phyloP scores from a whole-genome alignment of 352 stramenopile genomes.

The Lagenidium giganteum region DNA sequence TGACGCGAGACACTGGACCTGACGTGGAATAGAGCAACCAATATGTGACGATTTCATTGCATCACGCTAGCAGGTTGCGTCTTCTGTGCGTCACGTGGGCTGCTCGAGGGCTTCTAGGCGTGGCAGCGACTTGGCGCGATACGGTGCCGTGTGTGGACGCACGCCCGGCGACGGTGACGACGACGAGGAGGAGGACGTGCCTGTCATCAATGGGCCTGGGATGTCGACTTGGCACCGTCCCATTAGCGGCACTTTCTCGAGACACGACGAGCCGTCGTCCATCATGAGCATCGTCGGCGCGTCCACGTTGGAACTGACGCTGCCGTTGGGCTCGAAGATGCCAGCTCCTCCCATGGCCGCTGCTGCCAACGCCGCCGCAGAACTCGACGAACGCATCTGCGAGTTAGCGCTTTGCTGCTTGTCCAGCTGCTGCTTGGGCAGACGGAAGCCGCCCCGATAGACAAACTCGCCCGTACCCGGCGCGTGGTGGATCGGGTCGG shows the following conservation, averaged over 20 bases:
- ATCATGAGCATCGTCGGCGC: slow-evolving; percentile 10
- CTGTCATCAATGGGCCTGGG: no score
- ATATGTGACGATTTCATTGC: no score
- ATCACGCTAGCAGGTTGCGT: neutral
- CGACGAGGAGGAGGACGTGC: neutral
- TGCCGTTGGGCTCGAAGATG: no score
- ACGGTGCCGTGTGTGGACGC: slow-evolving; percentile 44
- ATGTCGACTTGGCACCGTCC: slow-evolving; percentile 26
- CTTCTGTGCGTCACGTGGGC: no score
- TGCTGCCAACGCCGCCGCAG: slow-evolving; percentile 12
- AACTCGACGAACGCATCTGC: slow-evolving; percentile 12
- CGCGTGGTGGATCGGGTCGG: slow-evolving; percentile 30
- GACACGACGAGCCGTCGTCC: slow-evolving; percentile 23
- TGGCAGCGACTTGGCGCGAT: slow-evolving; percentile 45
- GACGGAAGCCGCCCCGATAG: slow-evolving; percentile 54
- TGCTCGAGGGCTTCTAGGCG: slow-evolving; percentile 19
- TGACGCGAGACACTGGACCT: no score
- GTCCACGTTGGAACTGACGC: no score
- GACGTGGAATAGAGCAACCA: no score
- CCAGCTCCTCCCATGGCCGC: no score
- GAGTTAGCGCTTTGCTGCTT: neutral
- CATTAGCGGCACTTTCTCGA: slow-evolving; percentile 39
- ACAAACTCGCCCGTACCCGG: slow-evolving; percentile 43
- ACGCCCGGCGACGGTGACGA: slow-evolving; percentile 3
- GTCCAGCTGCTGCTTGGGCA: slow-evolving; percentile 26